phyloP scores from a whole-genome alignment of 352 stramenopile species.

The Lagenidium sp. region DNA sequence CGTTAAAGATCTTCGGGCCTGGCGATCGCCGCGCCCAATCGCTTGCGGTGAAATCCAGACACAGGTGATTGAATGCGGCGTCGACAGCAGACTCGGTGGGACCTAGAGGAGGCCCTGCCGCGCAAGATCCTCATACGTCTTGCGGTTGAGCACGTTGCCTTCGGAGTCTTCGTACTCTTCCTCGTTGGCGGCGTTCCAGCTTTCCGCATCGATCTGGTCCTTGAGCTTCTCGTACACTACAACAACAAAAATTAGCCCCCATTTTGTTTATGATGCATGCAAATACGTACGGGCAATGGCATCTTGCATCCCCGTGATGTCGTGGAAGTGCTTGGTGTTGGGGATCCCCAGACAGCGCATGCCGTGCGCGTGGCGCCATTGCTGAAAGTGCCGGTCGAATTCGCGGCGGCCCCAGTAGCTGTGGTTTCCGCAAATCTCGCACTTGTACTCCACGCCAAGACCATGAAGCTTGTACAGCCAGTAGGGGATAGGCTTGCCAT shows the following conservation, averaged over 20 bases:
- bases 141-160: constrained; percentile 96
- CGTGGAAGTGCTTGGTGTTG: constrained; percentile 99
- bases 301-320: constrained; percentile 98
- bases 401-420: constrained; percentile 95
- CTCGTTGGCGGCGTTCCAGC: constrained; percentile 90
- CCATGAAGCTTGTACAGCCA: constrained; percentile 99
- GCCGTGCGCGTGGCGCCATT: constrained; percentile 96
- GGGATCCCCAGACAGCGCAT: constrained; percentile 99
- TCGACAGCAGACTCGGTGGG: not conserved
- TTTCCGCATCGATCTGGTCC: constrained; percentile 88
- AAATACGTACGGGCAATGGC: constrained; percentile 65
- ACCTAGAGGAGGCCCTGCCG: constrained; percentile 93
- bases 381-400: constrained; percentile 98
- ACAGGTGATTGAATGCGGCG: not conserved
- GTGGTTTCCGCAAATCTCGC: constrained; percentile 99
- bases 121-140: constrained; percentile 97
- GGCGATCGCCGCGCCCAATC: too few relatives aligned
- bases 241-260: not conserved
- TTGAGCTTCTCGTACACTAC: constrained; percentile 96
- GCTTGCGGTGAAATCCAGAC: too few relatives aligned
- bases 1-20: too few relatives aligned
- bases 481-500: constrained; percentile 99
- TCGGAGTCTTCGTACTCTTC: constrained; percentile 99
- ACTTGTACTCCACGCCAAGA: constrained; percentile 97
- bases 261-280: not conserved